phyloP scores from a whole-genome alignment of 2,329 filamentous ascomycete genomes.

The Venturia effusa region DNA sequence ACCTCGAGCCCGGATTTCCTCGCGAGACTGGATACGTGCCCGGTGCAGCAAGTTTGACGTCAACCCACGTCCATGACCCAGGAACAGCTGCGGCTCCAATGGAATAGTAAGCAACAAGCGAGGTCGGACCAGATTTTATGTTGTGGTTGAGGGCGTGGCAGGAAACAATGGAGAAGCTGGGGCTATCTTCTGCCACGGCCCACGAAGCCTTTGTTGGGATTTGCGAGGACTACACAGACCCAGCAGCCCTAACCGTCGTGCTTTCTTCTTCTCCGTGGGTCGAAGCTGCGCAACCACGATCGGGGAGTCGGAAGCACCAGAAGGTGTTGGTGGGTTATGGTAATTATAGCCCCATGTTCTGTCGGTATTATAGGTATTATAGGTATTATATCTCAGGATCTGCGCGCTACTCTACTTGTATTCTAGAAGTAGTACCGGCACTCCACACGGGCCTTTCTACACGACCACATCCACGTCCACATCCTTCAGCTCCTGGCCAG shows the following conservation, averaged over 20 bases:
- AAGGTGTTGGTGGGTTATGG: no score
- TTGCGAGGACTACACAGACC: not conserved
- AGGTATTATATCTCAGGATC: no score
- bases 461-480: no score
- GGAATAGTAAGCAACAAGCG: not conserved
- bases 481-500: not conserved
- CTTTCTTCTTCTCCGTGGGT: not conserved
- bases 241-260: not conserved
- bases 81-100: not conserved
- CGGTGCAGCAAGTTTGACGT: no score
- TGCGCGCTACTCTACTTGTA: not conserved
- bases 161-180: not conserved
- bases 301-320: no score
- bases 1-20: not conserved
- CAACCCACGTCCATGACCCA: no score
- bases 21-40: not conserved
- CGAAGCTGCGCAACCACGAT: not conserved
- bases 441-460: no score
- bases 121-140: not conserved
- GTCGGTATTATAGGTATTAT: no score
- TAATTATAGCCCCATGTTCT: no score
- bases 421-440: no score
- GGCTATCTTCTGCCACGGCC: no score
- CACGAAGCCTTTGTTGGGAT: no score
- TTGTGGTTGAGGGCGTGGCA: not conserved